Base-by-base conservation (phyloP, 306 rosid species). In the Vigna trinervia region DNA sequence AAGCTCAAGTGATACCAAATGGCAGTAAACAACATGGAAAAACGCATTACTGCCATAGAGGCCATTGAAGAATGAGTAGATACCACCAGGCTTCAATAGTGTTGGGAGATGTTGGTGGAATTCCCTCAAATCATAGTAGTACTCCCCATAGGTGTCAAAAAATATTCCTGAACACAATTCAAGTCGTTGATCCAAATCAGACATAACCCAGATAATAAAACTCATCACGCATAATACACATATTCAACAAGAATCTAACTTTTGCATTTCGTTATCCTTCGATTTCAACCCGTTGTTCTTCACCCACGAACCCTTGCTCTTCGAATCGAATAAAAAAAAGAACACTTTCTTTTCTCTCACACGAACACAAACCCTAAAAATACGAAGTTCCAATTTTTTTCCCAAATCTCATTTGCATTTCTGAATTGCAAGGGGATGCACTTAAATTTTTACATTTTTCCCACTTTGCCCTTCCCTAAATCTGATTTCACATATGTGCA, bases 71-170 rank as follows among this genome's bases (percentile, higher is more conserved):
- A 90, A 90, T 20, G 97, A 95, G 87, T 92, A 89, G 79, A 95
- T 86, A 62, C 97, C 97, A 71, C 87, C 90, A 0, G 93, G 91
- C 89, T 92, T 95, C 88, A 92, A 80, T 78, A 95, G 71, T 51
- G 38, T 58, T 1, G 96, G 97, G 77, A 95, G 98, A 80, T 89
- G 89, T 30, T 89, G 96, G 73, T 92, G 97, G 87, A 92, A 95
- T 88, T 90, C 98, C 72, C 97, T 61, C 76, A 95, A 62, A 80
- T 94, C 97, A 41, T 95, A 91, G 74, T 90, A 85, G 84, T 95
- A 95, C 85, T 95, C 98, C 30, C 98, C 98, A 23, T 95, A 90
- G 14, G 98, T 95, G 67, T 92, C 98, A 45, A 92, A 92, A 90
- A 94, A 94, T 86, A 94, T 94, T 68, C 98, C 97, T 92, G 77